These are phyloP conservation scores for Saccharomyces jurei DNA, from an alignment of 805 yeast species.

Conservation along the genomic window DNA sequence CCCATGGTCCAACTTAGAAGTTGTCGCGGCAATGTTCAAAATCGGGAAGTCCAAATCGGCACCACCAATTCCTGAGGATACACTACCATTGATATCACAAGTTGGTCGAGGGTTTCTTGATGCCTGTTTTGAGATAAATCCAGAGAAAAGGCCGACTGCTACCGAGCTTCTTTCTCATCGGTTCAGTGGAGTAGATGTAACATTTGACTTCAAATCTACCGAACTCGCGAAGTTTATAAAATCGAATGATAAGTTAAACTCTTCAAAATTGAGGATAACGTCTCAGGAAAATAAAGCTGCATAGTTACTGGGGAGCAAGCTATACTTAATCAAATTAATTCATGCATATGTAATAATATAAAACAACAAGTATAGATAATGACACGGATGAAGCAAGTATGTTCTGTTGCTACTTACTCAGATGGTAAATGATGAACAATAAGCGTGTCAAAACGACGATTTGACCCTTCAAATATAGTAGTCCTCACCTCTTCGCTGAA, in stretches of 20 bases:
- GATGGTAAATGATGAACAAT: conserved; percentile 14
- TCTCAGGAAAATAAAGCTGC: conserved; percentile 12
- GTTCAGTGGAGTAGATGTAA: conserved; percentile 37
- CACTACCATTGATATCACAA: conserved; percentile 51
- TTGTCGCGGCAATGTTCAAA: conserved; percentile 89
- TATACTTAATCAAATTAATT: neutral
- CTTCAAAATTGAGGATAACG: conserved; percentile 22
- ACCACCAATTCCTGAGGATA: conserved; percentile 95
- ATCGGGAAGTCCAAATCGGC: conserved; percentile 78
- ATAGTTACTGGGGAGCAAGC: too few relatives aligned
- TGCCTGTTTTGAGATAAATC: conserved; percentile 67
- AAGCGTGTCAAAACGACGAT: conserved; percentile 18
- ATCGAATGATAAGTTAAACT: conserved; percentile 33
- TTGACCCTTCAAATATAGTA: conserved; percentile 17
- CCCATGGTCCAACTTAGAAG: conserved; percentile 96
- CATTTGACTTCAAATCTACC: conserved; percentile 47
- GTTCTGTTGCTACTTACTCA: neutral
- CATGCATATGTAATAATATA: neutral
- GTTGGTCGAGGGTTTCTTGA: conserved; percentile 67
- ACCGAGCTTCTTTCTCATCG: conserved; percentile 46
- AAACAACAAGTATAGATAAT: neutral
- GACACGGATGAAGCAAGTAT: neutral
- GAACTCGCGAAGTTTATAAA: conserved; percentile 47
- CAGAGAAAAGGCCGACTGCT: conserved; percentile 87
- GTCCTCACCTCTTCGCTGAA: conserved; percentile 18